These are phyloP conservation scores for Neofusicoccum parvum DNA, from an alignment of 2,329 filamentous ascomycete genomes.

Conservation along the genomic window DNA sequence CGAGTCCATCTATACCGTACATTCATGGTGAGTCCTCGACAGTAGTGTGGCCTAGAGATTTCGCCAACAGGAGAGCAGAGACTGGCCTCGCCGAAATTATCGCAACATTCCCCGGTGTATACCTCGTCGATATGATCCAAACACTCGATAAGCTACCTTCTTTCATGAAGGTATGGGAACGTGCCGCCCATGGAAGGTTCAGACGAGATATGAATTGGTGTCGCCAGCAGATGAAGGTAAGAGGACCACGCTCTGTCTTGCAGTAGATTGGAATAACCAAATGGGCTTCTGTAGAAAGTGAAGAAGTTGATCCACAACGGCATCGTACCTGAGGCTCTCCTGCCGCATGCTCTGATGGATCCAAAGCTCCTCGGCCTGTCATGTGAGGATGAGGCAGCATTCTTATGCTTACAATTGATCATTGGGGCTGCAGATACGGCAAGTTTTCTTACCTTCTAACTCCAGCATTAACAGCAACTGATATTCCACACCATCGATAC, in stretches of 20 bases:
- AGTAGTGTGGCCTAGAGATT: background rate
- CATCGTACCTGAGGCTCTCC: background rate
- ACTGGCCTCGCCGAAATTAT: background rate
- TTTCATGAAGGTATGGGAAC: background rate
- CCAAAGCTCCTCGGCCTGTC: conserved; percentile 22
- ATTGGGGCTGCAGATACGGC: conserved; percentile 22
- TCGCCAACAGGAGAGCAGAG: background rate
- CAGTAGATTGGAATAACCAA: background rate
- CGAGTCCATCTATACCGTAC: background rate
- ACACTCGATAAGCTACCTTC: background rate
- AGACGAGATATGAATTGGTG: background rate
- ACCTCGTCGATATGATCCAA: background rate
- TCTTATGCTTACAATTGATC: conserved; percentile 20
- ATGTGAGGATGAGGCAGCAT: conserved; percentile 22
- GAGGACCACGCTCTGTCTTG: too few species aligned
- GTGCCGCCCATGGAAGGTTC: background rate
- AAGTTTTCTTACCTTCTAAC: background rate
- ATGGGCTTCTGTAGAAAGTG: background rate
- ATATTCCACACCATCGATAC: background rate
- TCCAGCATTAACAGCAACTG: background rate
- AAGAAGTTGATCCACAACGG: background rate
- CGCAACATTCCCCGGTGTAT: background rate
- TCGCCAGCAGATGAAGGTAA: background rate
- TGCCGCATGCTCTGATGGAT: conserved; percentile 1
- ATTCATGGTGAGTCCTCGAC: background rate